Base-by-base conservation (phyloP, 1,284 basidiomycete genomes). In the Heterobasidion occidentale region DNA sequence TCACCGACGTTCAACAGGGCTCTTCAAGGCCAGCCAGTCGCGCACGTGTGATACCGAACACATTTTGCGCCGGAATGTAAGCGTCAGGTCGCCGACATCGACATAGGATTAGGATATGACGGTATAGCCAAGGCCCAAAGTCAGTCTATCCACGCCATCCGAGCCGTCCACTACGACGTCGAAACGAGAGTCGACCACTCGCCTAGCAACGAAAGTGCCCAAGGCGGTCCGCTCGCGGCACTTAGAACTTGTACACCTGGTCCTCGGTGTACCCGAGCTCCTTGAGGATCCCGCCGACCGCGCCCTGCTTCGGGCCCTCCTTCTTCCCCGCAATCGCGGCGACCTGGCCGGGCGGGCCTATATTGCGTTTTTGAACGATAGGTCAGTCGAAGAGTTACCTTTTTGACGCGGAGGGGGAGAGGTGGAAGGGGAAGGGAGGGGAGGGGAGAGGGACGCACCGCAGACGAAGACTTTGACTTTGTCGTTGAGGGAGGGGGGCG, bases 391-490 rank as follows among this genome's bases (percentile, higher is more conserved):
- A n/a, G n/a, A n/a, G n/a, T n/a, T n/a, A n/a, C n/a, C n/a, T n/a
- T n/a, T n/a, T n/a, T n/a, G n/a, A n/a, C n/a, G n/a, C n/a, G n/a
- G n/a, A n/a, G n/a, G n/a, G n/a, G n/a, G n/a, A n/a, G n/a, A 19
- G 19, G 19, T 1, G 1, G 19, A 9, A 9, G 35, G 14, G 52
- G 33, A 33, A 33, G 38, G 9, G 50, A 7, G 15, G 17, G n/a
- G n/a, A n/a, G n/a, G 15, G 36, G 42, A 46, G 27, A 11, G 42
- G 2, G 20, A 67, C 77, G 58, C 68, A 80, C 90, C 94, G 67
- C 95, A 98, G 36, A 98, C 76, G 69, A 94, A 93, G 54, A 96
- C 76, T 75, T 94, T 94, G 66, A 92, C 78, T 74, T 94, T 95
- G 59, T 90, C 83, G 6, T 81, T 85, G 51, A 86, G 71, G 9